These are phyloP conservation scores for Exophiala spinifera DNA, from an alignment of 2,329 filamentous ascomycete species.

Conservation along the genomic window DNA sequence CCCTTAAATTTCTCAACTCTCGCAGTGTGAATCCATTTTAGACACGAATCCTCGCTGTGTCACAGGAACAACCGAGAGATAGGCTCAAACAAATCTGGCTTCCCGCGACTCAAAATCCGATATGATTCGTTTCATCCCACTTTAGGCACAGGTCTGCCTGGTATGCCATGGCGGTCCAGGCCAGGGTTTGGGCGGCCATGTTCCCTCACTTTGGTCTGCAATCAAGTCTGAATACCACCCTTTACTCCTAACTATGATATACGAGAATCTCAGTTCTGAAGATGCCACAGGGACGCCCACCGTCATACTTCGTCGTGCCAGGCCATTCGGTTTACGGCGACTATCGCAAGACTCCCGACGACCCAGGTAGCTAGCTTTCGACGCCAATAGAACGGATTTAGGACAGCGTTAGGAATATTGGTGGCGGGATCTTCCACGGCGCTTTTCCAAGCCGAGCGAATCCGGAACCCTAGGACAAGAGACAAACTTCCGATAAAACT, in stretches of 20 bases:
- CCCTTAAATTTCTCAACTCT: constrained; percentile 10
- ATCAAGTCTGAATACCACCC: too few relatives aligned
- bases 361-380: background rate
- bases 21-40: constrained; percentile 16
- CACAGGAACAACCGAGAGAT: constrained; percentile 17
- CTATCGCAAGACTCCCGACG: background rate
- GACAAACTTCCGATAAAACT: background rate
- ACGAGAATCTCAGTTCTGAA: too few relatives aligned
- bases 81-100: constrained; percentile 14
- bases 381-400: constrained; percentile 1
- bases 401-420: constrained; percentile 3
- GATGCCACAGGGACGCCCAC: too few relatives aligned
- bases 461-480: constrained; percentile 4
- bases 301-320: too few relatives aligned
- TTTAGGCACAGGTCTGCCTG: constrained; percentile 11
- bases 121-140: constrained; percentile 9
- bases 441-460: constrained; percentile 10
- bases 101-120: constrained; percentile 12
- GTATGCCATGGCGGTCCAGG: background rate
- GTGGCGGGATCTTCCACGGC: constrained; percentile 13
- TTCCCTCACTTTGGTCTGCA: too few relatives aligned
- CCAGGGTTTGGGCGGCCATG: too few relatives aligned
- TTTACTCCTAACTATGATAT: too few relatives aligned
- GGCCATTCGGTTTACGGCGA: too few relatives aligned
- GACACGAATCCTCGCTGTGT: constrained; percentile 22